Evolutionary conservation across 148 eudicot species (phyloP).

Genomic region (Chenopodium suecicum): DNA sequence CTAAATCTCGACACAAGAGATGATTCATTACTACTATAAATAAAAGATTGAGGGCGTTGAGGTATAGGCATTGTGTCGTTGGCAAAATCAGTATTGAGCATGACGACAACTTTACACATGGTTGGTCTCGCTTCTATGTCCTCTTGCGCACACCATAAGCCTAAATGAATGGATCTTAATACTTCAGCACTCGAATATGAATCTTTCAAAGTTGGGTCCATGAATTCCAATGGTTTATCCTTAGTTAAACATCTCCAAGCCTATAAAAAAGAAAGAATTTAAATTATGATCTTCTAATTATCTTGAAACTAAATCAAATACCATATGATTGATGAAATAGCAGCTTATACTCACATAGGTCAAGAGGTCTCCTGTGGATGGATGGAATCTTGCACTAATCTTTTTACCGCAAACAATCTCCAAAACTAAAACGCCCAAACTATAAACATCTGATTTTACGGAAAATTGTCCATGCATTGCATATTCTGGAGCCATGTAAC

Average conservation of each 20-base stretch:
- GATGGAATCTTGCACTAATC: too few species aligned
- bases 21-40: not conserved
- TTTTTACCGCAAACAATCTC: too few species aligned
- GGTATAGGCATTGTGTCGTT: conserved; percentile 8
- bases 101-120: conserved; percentile 13
- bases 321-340: too few species aligned
- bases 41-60: conserved; percentile 3
- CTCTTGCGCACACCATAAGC: conserved; percentile 29
- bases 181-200: conserved; percentile 27
- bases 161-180: conserved; percentile 28
- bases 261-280: not conserved
- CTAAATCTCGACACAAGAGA: not conserved
- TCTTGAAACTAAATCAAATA: too few species aligned
- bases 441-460: too few species aligned
- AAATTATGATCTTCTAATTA: too few species aligned
- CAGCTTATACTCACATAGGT: too few species aligned
- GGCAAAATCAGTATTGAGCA: conserved; percentile 6
- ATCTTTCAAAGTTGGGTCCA: conserved; percentile 30
- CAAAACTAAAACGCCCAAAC: too few species aligned
- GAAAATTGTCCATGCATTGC: too few species aligned
- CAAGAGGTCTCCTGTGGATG: too few species aligned
- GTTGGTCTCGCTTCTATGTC: conserved; percentile 21
- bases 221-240: conserved; percentile 18
- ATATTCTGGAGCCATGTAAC: too few species aligned
- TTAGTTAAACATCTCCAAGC: conserved; percentile 44